Conservation (phyloP, 2,329 filamentous ascomycete species). For the Ceratocystis lukuohia region DNA sequence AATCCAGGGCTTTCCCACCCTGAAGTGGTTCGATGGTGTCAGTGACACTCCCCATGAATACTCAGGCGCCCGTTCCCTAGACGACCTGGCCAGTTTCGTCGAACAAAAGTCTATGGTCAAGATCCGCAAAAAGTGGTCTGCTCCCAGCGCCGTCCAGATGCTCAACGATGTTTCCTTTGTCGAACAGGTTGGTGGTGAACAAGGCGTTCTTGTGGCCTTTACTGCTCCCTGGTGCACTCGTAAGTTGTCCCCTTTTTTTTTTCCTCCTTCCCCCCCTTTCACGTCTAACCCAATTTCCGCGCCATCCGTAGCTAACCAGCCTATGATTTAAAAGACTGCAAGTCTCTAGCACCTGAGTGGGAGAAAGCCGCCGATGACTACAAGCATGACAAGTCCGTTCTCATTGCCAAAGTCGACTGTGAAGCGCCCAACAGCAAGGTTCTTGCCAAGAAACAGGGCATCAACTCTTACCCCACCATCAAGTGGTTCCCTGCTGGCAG, state of each 20-base stretch:
- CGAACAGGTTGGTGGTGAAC: constrained; percentile 64
- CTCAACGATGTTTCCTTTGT: constrained; percentile 71
- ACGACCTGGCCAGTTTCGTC: constrained; percentile 70
- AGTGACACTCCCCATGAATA: constrained; percentile 76
- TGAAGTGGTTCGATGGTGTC: constrained; percentile 97
- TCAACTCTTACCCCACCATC: constrained; percentile 88
- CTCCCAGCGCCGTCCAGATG: constrained; percentile 63
- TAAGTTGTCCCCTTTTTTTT: constrained; percentile 40
- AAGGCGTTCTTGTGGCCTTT: constrained; percentile 88
- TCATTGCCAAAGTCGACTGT: constrained; percentile 91
- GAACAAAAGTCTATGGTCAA: constrained; percentile 75
- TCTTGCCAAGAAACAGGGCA: constrained; percentile 59
- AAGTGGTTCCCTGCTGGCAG: constrained; percentile 90
- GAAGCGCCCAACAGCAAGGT: constrained; percentile 77
- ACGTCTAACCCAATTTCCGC: neutral
- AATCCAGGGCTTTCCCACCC: constrained; percentile 86
- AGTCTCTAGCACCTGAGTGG: constrained; percentile 79
- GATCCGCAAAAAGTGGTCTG: constrained; percentile 59
- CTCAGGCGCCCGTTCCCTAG: constrained; percentile 72
- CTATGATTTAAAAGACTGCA: constrained; percentile 60
- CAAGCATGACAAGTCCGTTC: constrained; percentile 58
- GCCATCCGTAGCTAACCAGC: neutral
- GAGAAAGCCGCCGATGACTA: constrained; percentile 77
- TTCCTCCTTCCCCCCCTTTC: neutral
- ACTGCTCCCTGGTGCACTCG: constrained; percentile 98